phyloP scores from a whole-genome alignment of 2,329 filamentous ascomycete genomes.

The Paraconiothyrium brasiliense region DNA sequence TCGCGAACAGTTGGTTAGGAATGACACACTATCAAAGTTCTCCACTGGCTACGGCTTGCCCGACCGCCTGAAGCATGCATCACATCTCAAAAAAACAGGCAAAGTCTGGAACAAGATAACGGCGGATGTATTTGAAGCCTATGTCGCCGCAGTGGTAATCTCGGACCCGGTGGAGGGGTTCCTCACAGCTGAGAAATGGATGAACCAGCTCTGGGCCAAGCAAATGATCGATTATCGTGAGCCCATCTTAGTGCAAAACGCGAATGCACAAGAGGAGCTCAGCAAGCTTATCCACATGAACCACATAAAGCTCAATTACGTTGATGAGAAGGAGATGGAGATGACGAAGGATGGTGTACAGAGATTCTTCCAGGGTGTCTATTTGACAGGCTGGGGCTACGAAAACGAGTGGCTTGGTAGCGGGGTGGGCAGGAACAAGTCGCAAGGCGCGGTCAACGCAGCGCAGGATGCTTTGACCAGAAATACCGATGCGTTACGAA shows the following conservation, averaged over 20 bases:
- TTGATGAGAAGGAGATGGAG: conserved; percentile 62
- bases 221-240: conserved; percentile 42
- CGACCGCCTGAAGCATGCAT: conserved; percentile 65
- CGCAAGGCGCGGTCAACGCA: conserved; percentile 73
- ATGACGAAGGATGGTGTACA: conserved; percentile 62
- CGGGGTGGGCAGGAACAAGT: conserved; percentile 72
- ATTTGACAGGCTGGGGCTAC: conserved; percentile 75
- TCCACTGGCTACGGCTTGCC: conserved; percentile 76
- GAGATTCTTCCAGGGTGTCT: conserved; percentile 70
- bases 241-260: conserved; percentile 44
- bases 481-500: conserved; percentile 27
- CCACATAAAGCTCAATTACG: conserved; percentile 50
- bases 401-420: conserved; percentile 68
- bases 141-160: conserved; percentile 80
- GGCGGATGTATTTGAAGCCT: conserved; percentile 91
- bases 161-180: conserved; percentile 72
- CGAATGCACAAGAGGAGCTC: conserved; percentile 51
- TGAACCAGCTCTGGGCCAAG: conserved; percentile 75
- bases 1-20: conserved; percentile 82
- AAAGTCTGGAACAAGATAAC: conserved; percentile 70
- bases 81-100: conserved; percentile 37
- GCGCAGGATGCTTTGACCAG: conserved; percentile 69
- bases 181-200: conserved; percentile 71
- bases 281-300: conserved; percentile 45
- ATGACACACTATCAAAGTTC: conserved; percentile 77